Evolutionary conservation across 1,284 basidiomycete species (phyloP), one percentile per base, ranked within the genome.

Genomic region (Cutaneotrichosporon mucoides): DNA sequence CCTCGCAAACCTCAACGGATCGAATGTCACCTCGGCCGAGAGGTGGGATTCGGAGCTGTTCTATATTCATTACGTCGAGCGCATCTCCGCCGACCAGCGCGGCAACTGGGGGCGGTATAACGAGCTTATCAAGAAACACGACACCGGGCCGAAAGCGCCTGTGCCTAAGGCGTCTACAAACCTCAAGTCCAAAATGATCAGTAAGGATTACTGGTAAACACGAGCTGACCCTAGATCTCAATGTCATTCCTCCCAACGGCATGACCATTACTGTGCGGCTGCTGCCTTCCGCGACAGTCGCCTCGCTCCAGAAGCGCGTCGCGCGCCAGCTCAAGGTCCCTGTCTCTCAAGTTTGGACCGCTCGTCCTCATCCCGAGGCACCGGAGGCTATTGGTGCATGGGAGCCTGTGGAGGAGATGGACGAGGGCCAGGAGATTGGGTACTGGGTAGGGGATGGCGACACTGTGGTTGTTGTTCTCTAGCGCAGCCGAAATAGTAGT

Each of bases 11-110:
- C 83, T 96, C 43, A 44, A 66, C 73, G 59, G 88, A 90, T 73
- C 68, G 84, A 78, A 60, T 4, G 13, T 49, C 11, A 38, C 38
- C 7, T 58, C 75, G 7, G 84, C 83, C 62, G 92, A 95, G 72
- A 82, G 94, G 41, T 81, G 78, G n/a, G 94, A 97, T 69, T 86
- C 88, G 52, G 93, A 97, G 76, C 76, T 91, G 44, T 90, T 88
- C 71, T 95, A 93, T 76, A 79, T 94, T 55, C 86, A 86, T n/a
- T 58, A 57, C 34, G 40, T 82, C 80, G 68, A 79, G 87, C 62
- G 79, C 16, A 47, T 60, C 3, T 13, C 59, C 2, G 48, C 9
- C 7, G 34, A 53, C 3, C 52, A 57, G 10, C 42, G 57, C 6
- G 45, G 15, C 4, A 48, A 44, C 9, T 73, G 72, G 72, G 68